Evolutionary conservation across 225 moss, liverwort and hornwort species (phyloP).

Genomic region (Pseudoscleropodium purum): DNA sequence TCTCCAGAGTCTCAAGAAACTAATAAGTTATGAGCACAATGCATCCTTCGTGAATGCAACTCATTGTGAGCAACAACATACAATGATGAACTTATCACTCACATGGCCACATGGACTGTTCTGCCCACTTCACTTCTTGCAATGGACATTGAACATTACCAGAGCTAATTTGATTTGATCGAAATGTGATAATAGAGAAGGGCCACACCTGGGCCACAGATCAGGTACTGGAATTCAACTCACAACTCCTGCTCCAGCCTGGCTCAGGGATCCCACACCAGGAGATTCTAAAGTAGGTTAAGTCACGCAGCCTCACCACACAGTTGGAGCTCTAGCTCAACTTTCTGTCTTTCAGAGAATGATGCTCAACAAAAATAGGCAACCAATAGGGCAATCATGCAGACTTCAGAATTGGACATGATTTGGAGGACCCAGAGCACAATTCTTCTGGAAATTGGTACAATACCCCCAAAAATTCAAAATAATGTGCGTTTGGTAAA

Average conservation of each 20-base stretch:
- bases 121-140: not conserved
- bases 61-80: not conserved
- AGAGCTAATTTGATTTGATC: too few species aligned
- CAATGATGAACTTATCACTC: not conserved
- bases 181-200: not conserved
- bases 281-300: not conserved
- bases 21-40: not conserved
- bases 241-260: not conserved
- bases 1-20: not conserved
- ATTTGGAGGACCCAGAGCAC: not conserved
- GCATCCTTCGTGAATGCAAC: not conserved
- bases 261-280: not conserved
- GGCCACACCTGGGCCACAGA: not conserved
- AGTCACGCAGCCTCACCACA: not conserved
- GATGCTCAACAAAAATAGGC: not conserved
- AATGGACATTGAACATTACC: not conserved
- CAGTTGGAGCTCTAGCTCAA: not conserved
- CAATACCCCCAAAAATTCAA: not conserved
- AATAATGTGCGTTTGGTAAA: not conserved
- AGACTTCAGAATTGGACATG: not conserved
- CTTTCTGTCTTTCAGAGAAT: not conserved
- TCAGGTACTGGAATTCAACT: too few species aligned
- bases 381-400: not conserved
- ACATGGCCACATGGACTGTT: not conserved
- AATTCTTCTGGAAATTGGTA: not conserved